Conservation (phyloP, 345 rosid genomes). For the Clarkia xantiana region DNA sequence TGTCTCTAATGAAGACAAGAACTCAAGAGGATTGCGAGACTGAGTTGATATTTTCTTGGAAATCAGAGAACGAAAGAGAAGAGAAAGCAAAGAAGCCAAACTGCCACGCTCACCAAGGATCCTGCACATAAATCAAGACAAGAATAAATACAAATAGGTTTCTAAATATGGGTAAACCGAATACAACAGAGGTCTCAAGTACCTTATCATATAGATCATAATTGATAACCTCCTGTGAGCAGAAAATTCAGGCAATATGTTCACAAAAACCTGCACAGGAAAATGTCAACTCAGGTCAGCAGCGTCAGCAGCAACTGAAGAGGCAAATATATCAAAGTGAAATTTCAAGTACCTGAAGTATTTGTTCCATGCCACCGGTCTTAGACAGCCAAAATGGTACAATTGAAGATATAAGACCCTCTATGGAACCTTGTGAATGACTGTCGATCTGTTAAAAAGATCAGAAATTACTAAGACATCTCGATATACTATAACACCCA, state of each 20-base stretch:
- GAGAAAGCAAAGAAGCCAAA: slow-evolving; percentile 64
- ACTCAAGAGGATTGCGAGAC: slow-evolving; percentile 21
- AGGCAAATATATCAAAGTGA: slow-evolving; percentile 2
- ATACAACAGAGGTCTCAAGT: neutral
- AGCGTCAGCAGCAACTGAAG: neutral
- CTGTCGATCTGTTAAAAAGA: slow-evolving; percentile 44
- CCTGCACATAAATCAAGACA: slow-evolving; percentile 27
- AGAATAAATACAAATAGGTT: neutral
- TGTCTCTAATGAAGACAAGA: slow-evolving; percentile 22
- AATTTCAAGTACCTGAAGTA: slow-evolving; percentile 49
- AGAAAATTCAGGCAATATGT: slow-evolving; percentile 63
- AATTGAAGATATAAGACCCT: slow-evolving; percentile 61
- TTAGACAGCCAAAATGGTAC: slow-evolving; percentile 78
- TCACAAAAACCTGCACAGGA: slow-evolving; percentile 53
- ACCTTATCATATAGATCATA: slow-evolving; percentile 63
- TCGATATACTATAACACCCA: too few relatives aligned
- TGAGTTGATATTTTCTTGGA: slow-evolving; percentile 33
- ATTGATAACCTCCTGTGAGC: slow-evolving; percentile 67
- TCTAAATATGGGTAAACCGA: too few relatives aligned
- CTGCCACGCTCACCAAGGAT: slow-evolving; percentile 62
- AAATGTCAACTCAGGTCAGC: slow-evolving; percentile 4
- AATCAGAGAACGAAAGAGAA: slow-evolving; percentile 55
- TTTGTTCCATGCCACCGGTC: slow-evolving; percentile 32
- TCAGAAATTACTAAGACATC: neutral
- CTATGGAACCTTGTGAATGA: slow-evolving; percentile 57